phyloP scores from a whole-genome alignment of 164 flowering plant genomes.

The Dillenia suffruticosa region DNA sequence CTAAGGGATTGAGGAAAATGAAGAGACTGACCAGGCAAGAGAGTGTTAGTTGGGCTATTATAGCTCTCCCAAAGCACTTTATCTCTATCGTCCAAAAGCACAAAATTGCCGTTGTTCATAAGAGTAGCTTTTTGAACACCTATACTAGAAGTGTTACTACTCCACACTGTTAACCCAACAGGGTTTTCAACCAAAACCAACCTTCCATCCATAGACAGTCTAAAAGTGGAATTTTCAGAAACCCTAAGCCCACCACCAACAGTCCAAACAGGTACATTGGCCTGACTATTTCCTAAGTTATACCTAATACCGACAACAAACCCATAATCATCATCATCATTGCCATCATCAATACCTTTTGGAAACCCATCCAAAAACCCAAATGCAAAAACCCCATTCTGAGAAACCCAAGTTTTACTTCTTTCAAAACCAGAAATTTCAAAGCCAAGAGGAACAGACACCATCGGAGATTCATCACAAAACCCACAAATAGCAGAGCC shows the following conservation, averaged over 20 bases:
- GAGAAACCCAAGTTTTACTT: conserved; percentile 40
- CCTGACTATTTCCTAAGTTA: conserved; percentile 30
- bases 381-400: conserved; percentile 50
- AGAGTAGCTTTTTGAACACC: conserved; percentile 44
- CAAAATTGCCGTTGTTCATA: conserved; percentile 45
- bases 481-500: conserved; percentile 23
- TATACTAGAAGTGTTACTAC: conserved; percentile 40
- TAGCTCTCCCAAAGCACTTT: conserved; percentile 51
- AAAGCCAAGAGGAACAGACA: conserved; percentile 40
- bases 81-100: conserved; percentile 25
- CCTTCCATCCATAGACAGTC: conserved; percentile 43
- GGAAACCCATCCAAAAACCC: conserved; percentile 34
- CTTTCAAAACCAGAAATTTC: conserved; percentile 29
- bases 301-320: conserved; percentile 41
- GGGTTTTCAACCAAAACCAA: conserved; percentile 34
- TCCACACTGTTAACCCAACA: conserved; percentile 34
- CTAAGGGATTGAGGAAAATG: conserved; percentile 39
- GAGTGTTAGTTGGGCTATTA: conserved; percentile 42
- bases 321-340: conserved; percentile 24
- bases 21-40: conserved; percentile 48
- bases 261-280: conserved; percentile 46
- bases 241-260: conserved; percentile 50
- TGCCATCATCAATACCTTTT: conserved; percentile 2
- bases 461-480: conserved; percentile 25
- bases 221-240: conserved; percentile 38